Conservation (phyloP, 2,329 filamentous ascomycete genomes). For the Neonectria hederae region DNA sequence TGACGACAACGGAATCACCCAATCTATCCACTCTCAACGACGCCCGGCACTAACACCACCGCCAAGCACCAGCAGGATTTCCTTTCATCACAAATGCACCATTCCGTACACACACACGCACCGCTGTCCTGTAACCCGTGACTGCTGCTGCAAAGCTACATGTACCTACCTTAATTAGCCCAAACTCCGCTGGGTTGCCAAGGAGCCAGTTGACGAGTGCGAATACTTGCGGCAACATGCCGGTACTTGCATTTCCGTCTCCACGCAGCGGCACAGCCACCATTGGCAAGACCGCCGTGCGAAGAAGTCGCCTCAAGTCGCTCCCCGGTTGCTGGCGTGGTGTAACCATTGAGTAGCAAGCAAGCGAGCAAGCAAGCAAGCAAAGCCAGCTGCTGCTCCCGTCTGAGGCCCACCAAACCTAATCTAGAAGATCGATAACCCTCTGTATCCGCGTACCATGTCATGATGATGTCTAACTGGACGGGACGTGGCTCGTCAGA, state of each 20-base stretch:
- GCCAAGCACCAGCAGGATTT: not conserved
- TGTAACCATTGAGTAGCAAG: not conserved
- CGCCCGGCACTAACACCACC: conserved; percentile 1
- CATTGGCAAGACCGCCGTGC: conserved; percentile 3
- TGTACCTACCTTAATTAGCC: conserved; percentile 11
- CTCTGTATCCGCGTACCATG: conserved; percentile 1
- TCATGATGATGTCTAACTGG: not conserved
- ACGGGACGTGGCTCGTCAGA: not conserved
- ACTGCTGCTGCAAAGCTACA: conserved; percentile 8
- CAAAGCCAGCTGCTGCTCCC: not conserved
- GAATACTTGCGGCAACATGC: conserved; percentile 11
- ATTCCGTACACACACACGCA: not conserved
- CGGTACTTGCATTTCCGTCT: conserved; percentile 4
- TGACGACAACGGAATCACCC: conserved; percentile 15
- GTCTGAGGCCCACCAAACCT: conserved; percentile 38
- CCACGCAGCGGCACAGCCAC: conserved; percentile 14
- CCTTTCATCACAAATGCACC: not conserved
- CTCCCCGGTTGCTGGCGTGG: not conserved
- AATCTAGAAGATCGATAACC: conserved; percentile 42
- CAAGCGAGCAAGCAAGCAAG: too few species aligned
- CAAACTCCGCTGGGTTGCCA: conserved; percentile 1
- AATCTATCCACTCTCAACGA: conserved; percentile 3
- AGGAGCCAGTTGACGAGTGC: not conserved
- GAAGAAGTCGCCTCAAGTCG: conserved; percentile 15
- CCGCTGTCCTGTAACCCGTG: conserved; percentile 6